A percentile compares a stretch with the other conserved stretches of the same genome.
These are phyloP conservation scores for Sarocladium brachiariae DNA, from an alignment of 2,329 filamentous ascomycete species.

Conservation along the genomic window DNA sequence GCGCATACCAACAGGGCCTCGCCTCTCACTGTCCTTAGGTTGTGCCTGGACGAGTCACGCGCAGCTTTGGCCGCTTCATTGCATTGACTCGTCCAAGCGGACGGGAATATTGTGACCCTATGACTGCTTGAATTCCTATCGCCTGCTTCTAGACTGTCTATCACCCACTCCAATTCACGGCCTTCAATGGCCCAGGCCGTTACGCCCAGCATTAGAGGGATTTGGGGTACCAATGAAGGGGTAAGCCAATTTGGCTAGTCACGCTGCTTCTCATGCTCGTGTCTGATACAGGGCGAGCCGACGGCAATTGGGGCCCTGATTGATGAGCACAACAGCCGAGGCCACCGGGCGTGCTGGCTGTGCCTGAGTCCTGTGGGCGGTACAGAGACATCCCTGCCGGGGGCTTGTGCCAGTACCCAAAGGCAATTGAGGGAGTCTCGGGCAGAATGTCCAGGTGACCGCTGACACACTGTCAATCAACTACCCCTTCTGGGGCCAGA, in stretches of 20 bases:
- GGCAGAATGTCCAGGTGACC: background rate
- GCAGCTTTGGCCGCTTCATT: background rate
- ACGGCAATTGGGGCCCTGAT: background rate
- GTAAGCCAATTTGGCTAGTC: background rate
- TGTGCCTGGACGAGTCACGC: constrained; percentile 4
- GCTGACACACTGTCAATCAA: constrained; percentile 4
- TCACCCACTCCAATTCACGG: background rate
- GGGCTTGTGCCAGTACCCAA: background rate
- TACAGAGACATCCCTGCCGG: background rate
- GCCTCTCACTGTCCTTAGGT: background rate
- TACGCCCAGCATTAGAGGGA: background rate
- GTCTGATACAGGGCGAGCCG: background rate
- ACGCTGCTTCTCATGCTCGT: background rate
- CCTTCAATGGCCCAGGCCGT: constrained; percentile 2
- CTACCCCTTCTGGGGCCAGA: background rate
- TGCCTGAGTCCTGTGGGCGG: background rate
- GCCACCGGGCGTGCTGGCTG: background rate
- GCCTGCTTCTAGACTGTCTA: background rate
- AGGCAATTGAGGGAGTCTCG: background rate
- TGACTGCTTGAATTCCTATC: background rate
- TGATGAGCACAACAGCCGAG: background rate
- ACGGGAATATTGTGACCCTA: background rate
- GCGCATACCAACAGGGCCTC: background rate
- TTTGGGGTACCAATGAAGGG: background rate
- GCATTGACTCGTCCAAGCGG: constrained; percentile 10